These are phyloP conservation scores for Gentiana dahurica DNA, from an alignment of 257 asterid species.

Conservation along the genomic window DNA sequence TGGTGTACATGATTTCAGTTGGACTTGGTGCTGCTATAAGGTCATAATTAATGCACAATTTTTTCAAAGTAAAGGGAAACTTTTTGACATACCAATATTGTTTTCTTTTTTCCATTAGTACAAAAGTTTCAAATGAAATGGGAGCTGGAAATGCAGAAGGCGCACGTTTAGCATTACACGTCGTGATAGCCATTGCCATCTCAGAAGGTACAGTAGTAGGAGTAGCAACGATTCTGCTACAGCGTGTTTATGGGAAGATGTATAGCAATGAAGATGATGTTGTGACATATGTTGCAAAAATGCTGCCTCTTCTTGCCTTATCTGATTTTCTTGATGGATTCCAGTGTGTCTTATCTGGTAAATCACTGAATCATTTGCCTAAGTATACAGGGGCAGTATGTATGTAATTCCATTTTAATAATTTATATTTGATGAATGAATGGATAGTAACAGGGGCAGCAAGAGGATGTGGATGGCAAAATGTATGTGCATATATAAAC, in stretches of 20 bases:
- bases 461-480: constrained; percentile 88
- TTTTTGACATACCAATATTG: too few relatives aligned
- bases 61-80: neutral
- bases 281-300: constrained; percentile 43
- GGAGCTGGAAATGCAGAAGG: constrained; percentile 48
- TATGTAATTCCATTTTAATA: neutral
- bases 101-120: too few relatives aligned
- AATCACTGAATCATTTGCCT: neutral
- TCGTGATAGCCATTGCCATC: constrained; percentile 36
- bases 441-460: too few relatives aligned
- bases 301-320: constrained; percentile 56
- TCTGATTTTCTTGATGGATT: constrained; percentile 71
- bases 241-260: constrained; percentile 51
- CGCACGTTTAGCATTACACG: constrained; percentile 43
- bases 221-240: constrained; percentile 30
- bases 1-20: constrained; percentile 60
- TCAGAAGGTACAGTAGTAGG: constrained; percentile 36
- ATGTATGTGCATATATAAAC: constrained; percentile 42
- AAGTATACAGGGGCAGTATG: neutral
- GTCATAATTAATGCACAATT: constrained; percentile 20
- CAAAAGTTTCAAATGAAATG: constrained; percentile 64
- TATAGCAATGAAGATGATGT: constrained; percentile 63
- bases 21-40: constrained; percentile 76
- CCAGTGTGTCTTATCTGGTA: constrained; percentile 81
- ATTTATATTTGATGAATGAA: too few relatives aligned